Base-by-base conservation (phyloP, 345 rosid genomes). In the Euphorbia pulcherrima region DNA sequence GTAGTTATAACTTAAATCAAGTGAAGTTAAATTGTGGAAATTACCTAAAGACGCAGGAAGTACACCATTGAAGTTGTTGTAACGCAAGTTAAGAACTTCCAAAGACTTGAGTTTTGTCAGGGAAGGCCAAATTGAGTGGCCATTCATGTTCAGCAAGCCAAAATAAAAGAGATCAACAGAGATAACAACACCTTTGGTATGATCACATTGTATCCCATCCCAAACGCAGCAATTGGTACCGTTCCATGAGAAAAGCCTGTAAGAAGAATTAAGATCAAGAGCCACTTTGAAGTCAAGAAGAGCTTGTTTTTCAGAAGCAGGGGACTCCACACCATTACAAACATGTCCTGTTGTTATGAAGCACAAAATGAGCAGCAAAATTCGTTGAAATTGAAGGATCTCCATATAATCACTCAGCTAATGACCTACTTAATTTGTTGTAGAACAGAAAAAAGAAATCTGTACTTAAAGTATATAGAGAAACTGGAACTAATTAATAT, bases 51-150 rank as follows among this genome's bases (percentile, higher is more conserved):
- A 28, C 61, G 37, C 7, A 20, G 74, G 68, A 11, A 71, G 62
- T 18, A 7, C 7, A n/a, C 74, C 63, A 17, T 50, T 21, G 16
- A 69, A 51, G 21, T 35, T 46, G 50, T 46, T 46, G 50, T 40
- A 48, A 70, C 83, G 82, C 77, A 82, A 62, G 57, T 82, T 86
- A 23, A 84, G 56, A 60, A 64, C 46, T 44, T 58, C 47, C 30
- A 82, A 50, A 57, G 73, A 80, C 60, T 67, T 56, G 33, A 84
- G 81, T n/a, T 50, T 61, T 0, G 37, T 18, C 71, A 84, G n/a
- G 7, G 84, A 71, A 71, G 82, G 79, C 33, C 78, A 72, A 30
- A 82, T 70, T 50, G 71, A 71, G 11, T 86, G 83, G 60, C 83
- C 28, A 13, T 53, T 11, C n/a, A 53, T 20, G 18, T 18, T 55